These are phyloP conservation scores for Pinus albicaulis DNA, from an alignment of 75 land plant genomes.

Conservation along the genomic window DNA sequence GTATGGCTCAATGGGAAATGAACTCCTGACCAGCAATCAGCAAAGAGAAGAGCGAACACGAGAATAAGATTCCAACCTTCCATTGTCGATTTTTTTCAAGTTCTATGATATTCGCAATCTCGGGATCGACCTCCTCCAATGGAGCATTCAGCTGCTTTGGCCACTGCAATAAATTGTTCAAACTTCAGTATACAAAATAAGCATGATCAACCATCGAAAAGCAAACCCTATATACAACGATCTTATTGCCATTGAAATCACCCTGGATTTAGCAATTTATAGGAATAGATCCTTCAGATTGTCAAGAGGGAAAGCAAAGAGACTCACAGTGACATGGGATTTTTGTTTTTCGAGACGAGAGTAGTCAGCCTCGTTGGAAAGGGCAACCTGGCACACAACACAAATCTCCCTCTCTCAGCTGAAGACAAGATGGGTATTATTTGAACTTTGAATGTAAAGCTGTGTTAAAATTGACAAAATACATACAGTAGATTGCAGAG, in stretches of 20 bases:
- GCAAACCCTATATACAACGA: too few relatives aligned
- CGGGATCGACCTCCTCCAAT: constrained; percentile 48
- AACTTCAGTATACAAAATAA: too few relatives aligned
- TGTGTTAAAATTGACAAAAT: background rate
- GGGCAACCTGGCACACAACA: background rate
- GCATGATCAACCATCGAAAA: too few relatives aligned
- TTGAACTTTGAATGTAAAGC: too few relatives aligned
- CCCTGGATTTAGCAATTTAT: too few relatives aligned
- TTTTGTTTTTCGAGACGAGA: constrained; percentile 6
- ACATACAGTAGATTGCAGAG: constrained; percentile 7
- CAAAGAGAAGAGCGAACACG: background rate
- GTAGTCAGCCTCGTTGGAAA: constrained; percentile 8
- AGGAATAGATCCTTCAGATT: too few relatives aligned
- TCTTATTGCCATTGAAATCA: too few relatives aligned
- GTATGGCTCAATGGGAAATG: background rate
- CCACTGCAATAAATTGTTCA: constrained; percentile 26
- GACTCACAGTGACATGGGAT: constrained; percentile 8
- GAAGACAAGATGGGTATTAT: too few relatives aligned
- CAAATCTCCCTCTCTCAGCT: too few relatives aligned
- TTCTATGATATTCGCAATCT: constrained; percentile 53
- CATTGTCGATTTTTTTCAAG: constrained; percentile 58
- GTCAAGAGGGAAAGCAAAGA: too few relatives aligned
- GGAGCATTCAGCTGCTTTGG: constrained; percentile 53
- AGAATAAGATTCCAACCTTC: constrained; percentile 34
- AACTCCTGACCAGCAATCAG: background rate